Evolutionary conservation across 768 basidiomycete species (phyloP), one percentile per base, ranked within the genome.

Genomic region (Boletus coccyginus): DNA sequence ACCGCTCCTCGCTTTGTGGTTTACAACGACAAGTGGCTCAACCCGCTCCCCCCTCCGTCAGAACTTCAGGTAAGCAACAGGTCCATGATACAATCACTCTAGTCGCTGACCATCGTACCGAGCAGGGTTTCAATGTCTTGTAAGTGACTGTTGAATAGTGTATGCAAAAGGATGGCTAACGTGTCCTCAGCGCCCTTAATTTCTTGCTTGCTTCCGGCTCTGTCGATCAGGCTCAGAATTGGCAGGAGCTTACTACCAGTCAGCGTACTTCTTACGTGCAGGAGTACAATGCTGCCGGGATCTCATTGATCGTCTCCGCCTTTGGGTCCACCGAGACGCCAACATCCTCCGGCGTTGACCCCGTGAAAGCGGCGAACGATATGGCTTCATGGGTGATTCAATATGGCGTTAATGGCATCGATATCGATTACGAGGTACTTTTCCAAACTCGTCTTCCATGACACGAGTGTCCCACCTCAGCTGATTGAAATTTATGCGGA

Each of bases 221-320:
- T 0, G 74, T 62, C 46, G 79, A 82, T 56, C 64, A 81, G 67
- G 81, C 79, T 7, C 66, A 68, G 48, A 75, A 75, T 55, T 82
- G 80, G 81, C 63, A 74, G 27, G 61, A 62, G 36, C 69, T 83
- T 3, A 66, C 73, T 2, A 70, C 70, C 6, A 58, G 59, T 17
- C 66, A 79, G 35, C 77, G 83, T 31, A 56, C 75, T 13, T 36
- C 73, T 14, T 74, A 79, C 62, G 68, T 81, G 56, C 58, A 76
- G 1, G 74, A 79, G 54, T 85, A 85, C 62, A 73, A 73, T 24
- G 74, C 77, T 0, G 82, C 83, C 7, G 84, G 84, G 19, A 83
- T 85, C 65, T 79, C 78, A 21, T 63, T 86, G 45, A 76, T 86
- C 50, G 84, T 85, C 6, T 81, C 81, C 44, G 75, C 73, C 5